These are phyloP conservation scores for Copromyces sp. DNA, from an alignment of 495 filamentous ascomycete species.

Conservation along the genomic window DNA sequence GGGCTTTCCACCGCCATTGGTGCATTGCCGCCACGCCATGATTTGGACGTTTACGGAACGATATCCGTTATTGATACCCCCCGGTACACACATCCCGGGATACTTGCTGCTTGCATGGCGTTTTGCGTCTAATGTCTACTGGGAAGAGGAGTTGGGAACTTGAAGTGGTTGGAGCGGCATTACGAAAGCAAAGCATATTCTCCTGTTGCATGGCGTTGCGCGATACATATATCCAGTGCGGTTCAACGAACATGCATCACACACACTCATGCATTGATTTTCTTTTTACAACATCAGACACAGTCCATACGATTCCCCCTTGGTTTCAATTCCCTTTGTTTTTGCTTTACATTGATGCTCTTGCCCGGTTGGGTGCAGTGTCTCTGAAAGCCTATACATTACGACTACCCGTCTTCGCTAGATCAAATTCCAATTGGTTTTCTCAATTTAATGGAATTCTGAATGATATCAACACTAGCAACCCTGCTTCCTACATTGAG, in stretches of 20 bases:
- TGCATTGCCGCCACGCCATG: constrained; percentile 64
- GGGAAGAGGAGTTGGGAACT: constrained; percentile 4
- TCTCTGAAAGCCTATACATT: background rate
- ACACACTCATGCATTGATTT: background rate
- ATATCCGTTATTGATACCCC: constrained; percentile 27
- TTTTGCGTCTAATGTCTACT: constrained; percentile 27
- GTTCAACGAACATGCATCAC: background rate
- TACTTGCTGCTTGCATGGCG: constrained; percentile 19
- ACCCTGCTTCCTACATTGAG: background rate
- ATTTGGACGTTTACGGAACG: constrained; percentile 10
- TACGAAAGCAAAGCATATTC: constrained; percentile 15
- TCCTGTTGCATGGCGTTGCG: constrained; percentile 23
- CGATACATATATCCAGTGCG: constrained; percentile 12
- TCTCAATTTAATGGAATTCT: background rate
- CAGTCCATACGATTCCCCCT: background rate
- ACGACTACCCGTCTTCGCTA: background rate
- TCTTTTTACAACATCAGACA: background rate
- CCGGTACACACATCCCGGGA: constrained; percentile 22
- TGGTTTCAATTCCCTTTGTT: background rate
- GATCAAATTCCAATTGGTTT: background rate
- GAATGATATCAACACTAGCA: background rate
- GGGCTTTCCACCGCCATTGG: constrained; percentile 97
- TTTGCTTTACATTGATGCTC: background rate
- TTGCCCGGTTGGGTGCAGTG: background rate
- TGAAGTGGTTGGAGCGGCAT: constrained; percentile 11